Percentiles rank a stretch among this genome's conserved stretches.
Evolutionary conservation across 1,284 basidiomycete genomes (phyloP).

Genomic region (Xerocomus amazonicus): DNA sequence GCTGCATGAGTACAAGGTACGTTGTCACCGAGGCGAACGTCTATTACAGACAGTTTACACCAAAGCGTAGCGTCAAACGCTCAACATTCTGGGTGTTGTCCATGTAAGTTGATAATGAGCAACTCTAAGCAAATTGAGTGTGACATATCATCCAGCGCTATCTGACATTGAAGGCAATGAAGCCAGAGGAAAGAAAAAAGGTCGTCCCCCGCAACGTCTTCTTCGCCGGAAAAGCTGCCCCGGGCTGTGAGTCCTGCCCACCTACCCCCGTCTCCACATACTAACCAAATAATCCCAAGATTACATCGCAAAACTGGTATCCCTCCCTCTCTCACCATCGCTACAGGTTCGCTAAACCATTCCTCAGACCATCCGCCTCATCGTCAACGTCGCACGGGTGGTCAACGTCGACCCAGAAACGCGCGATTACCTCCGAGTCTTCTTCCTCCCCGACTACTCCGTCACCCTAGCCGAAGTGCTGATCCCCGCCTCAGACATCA

Average conservation of each 20-base stretch:
- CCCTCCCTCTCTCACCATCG: not conserved
- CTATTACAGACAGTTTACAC: not conserved
- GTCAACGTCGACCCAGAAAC: conserved; percentile 87
- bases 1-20: conserved; percentile 84
- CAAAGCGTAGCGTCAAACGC: conserved; percentile 63
- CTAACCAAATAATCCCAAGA: conserved; percentile 38
- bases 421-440: conserved; percentile 75
- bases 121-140: not conserved
- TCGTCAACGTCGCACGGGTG: conserved; percentile 82
- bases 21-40: not conserved
- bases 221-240: conserved; percentile 88
- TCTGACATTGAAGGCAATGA: conserved; percentile 75
- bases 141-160: conserved; percentile 57
- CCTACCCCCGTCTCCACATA: not conserved
- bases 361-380: conserved; percentile 79
- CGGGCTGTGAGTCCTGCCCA: conserved; percentile 55
- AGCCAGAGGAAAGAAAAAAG: conserved; percentile 74
- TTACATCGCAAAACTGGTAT: conserved; percentile 75
- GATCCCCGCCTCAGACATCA: conserved; percentile 89
- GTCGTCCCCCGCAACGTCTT: conserved; percentile 79
- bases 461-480: conserved; percentile 88
- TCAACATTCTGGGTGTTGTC: conserved; percentile 85
- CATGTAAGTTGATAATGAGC: conserved; percentile 49
- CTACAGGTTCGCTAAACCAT: conserved; percentile 2
- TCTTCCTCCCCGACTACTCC: conserved; percentile 87